Evolutionary conservation across 2,329 filamentous ascomycete species (phyloP).

Genomic region (Cadophora sp.): DNA sequence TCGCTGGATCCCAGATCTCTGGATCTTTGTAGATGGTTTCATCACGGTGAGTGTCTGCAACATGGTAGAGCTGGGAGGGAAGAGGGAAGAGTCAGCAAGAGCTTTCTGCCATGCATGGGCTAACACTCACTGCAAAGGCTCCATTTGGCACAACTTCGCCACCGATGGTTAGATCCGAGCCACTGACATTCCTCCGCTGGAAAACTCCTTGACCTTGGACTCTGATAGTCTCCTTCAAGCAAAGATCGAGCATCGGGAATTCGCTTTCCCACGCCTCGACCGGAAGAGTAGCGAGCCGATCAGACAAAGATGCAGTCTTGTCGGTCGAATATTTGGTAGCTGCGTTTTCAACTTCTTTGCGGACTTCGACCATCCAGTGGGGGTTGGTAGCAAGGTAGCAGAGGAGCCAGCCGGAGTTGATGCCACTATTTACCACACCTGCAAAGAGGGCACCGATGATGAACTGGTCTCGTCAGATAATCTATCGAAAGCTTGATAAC

Average conservation of each 20-base stretch:
- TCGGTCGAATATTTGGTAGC: slow-evolving; percentile 51
- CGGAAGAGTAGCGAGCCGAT: slow-evolving; percentile 50
- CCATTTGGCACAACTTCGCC: slow-evolving; percentile 57
- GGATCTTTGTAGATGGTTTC: slow-evolving; percentile 57
- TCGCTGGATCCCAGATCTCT: slow-evolving; percentile 55
- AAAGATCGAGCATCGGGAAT: slow-evolving; percentile 59
- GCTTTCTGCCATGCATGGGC: background rate
- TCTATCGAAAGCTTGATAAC: slow-evolving; percentile 10
- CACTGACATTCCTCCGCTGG: slow-evolving; percentile 59
- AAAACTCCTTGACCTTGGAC: slow-evolving; percentile 55
- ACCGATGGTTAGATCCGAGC: slow-evolving; percentile 53
- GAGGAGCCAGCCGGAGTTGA: slow-evolving; percentile 61
- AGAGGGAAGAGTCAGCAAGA: background rate
- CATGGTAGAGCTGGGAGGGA: slow-evolving; percentile 44
- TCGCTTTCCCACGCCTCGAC: slow-evolving; percentile 62
- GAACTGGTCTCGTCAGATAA: slow-evolving; percentile 48
- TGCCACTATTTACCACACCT: slow-evolving; percentile 62
- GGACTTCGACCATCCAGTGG: slow-evolving; percentile 54
- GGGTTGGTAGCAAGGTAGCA: slow-evolving; percentile 55
- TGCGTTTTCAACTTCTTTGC: slow-evolving; percentile 54
- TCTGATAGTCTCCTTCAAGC: slow-evolving; percentile 60
- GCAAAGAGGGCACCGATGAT: slow-evolving; percentile 61
- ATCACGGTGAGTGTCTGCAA: slow-evolving; percentile 58
- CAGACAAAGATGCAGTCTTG: slow-evolving; percentile 18
- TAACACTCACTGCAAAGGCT: slow-evolving; percentile 50